These are phyloP conservation scores for Sphagnurus paluster DNA, from an alignment of 1,284 basidiomycete species.

Conservation along the genomic window DNA sequence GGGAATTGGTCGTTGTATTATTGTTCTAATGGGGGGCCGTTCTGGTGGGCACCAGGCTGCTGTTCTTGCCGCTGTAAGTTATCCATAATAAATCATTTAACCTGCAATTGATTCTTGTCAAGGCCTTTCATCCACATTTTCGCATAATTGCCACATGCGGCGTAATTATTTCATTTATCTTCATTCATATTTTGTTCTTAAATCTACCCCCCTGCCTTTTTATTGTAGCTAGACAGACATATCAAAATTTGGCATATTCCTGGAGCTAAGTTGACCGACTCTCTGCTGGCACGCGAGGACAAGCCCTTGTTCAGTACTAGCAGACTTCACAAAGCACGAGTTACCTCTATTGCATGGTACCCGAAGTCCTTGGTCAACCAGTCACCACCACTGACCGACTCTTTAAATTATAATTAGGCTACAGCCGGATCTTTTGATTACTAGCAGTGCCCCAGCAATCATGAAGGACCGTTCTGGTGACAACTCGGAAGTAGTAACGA, in stretches of 20 bases:
- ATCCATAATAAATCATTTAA: conserved; percentile 2
- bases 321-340: conserved; percentile 62
- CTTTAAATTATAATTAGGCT: conserved; percentile 44
- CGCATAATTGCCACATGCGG: conserved; percentile 75
- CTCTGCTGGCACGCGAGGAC: conserved; percentile 56
- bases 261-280: conserved; percentile 30
- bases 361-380: conserved; percentile 11
- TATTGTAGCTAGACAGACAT: conserved; percentile 59
- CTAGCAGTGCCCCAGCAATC: conserved; percentile 59
- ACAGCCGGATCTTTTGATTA: conserved; percentile 54
- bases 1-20: conserved; percentile 62
- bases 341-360: conserved; percentile 65
- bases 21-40: conserved; percentile 62
- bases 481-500: conserved; percentile 28
- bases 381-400: not conserved
- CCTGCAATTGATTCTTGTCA: not conserved
- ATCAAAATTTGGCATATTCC: conserved; percentile 70
- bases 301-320: conserved; percentile 73
- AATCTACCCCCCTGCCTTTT: conserved; percentile 1
- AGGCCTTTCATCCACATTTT: conserved; percentile 65
- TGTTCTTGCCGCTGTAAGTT: conserved; percentile 60
- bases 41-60: conserved; percentile 72
- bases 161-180: conserved; percentile 37
- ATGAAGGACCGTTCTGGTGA: conserved; percentile 40
- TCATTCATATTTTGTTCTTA: not conserved